These are phyloP conservation scores for Selaginella tamariscina DNA, from an alignment of 75 land plant genomes.

Conservation along the genomic window DNA sequence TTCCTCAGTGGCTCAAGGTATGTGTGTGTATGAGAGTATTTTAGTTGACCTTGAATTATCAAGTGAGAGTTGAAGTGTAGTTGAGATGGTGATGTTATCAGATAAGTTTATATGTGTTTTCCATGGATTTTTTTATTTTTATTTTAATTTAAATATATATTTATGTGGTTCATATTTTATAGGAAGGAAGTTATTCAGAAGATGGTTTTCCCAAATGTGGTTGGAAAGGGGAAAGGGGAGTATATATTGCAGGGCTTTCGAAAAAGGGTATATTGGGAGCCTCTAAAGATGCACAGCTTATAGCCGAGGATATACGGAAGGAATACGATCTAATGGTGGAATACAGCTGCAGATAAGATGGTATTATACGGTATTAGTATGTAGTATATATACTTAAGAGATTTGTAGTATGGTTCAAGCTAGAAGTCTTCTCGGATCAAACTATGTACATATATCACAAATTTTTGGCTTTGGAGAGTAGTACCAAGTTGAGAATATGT, in stretches of 20 bases:
- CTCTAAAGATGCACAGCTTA: conserved; percentile 37
- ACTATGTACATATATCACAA: too few relatives aligned
- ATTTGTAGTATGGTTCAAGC: too few relatives aligned
- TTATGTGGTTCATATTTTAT: background rate
- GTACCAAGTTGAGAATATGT: too few relatives aligned
- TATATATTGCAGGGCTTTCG: conserved; percentile 48
- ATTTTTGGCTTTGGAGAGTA: too few relatives aligned
- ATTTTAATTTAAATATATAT: background rate
- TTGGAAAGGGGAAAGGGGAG: conserved; percentile 55
- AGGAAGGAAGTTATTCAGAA: conserved; percentile 28
- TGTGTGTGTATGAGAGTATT: background rate
- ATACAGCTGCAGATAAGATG: too few relatives aligned
- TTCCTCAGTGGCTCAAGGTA: conserved; percentile 65
- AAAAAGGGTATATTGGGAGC: conserved; percentile 46
- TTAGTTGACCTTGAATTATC: background rate
- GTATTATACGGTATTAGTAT: too few relatives aligned
- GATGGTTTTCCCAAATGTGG: conserved; percentile 51
- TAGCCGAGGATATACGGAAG: conserved; percentile 42
- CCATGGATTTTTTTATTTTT: background rate
- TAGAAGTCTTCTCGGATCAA: too few relatives aligned
- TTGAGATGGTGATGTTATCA: background rate
- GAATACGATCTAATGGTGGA: background rate
- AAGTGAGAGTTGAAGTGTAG: background rate
- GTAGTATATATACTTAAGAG: too few relatives aligned
- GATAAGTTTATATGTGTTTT: background rate